Base-by-base conservation (phyloP, 257 asterid genomes). In the Ilex asprella region DNA sequence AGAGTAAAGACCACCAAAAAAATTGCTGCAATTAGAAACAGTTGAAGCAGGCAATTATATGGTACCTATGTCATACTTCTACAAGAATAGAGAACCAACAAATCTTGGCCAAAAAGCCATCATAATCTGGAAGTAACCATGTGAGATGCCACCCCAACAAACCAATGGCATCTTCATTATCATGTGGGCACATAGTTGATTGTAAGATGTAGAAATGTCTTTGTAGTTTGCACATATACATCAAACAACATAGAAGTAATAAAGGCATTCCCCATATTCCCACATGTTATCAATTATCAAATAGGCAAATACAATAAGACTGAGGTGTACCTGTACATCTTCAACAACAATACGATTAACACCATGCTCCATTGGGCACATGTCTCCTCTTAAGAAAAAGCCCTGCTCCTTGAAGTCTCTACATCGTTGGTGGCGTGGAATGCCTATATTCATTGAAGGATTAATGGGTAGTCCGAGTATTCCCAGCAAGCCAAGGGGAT, bases 351-450 rank as follows among this genome's bases (percentile, higher is more conserved):
- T 93, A 57, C 95, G 99, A 72, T 93, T 87, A 57, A 93, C 79
- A 53, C 99, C 99, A 74, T 92, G 99, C 78, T 92, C 97, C 99
- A 92, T 84, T 0, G 96, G 97, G 73, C 99, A 92, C 91, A 92
- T 92, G 75, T 89, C 97, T 50, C 99, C 99, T 79, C 99, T 87
- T 73, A 93, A 75, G 79, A 97, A 93, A 87, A 90, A 93, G 54
- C 99, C 99, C 62, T 92, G 97, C 72, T 93, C 99, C 79, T 93
- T 97, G 65, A 93, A 93, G 80, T 93, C 99, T 79, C 96, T 84
- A 70, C 99, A 93, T 64, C 88, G 70, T 76, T 82, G 96, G n/a
- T n/a, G n/a, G 64, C 88, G 78, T 12, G 94, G 86, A 59, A 93
- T 80, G 67, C 92, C 94, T 63, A 89, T 67, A 65, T 73, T 83